phyloP scores from a whole-genome alignment of 2,329 filamentous ascomycete species.

The Gaeumannomyces sp. region DNA sequence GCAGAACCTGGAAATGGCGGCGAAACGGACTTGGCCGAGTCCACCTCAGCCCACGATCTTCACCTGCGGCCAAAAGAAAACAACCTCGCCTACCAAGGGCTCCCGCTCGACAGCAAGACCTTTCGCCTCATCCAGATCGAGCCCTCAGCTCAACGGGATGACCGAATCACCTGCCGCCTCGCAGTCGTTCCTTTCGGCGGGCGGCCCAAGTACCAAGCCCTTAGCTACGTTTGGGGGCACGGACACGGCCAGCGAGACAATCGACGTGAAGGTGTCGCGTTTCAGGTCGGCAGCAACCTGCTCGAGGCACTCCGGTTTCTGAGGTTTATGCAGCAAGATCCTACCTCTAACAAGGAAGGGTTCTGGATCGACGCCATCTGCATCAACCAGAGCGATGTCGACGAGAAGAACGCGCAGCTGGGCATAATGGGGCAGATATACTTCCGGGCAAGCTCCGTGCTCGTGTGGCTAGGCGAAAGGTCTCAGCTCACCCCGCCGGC shows the following conservation, averaged over 20 bases:
- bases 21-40: too few species aligned
- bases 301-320: constrained; percentile 16
- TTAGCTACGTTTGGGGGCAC: constrained; percentile 22
- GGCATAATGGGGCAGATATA: constrained; percentile 20
- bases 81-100: too few species aligned
- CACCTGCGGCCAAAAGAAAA: too few species aligned
- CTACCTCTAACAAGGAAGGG: constrained; percentile 12
- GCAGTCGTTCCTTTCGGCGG: constrained; percentile 14
- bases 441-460: constrained; percentile 15
- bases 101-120: too few species aligned
- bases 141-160: too few species aligned
- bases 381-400: constrained; percentile 18
- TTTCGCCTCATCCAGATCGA: too few species aligned
- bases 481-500: too few species aligned
- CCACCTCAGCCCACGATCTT: too few species aligned
- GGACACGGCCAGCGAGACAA: constrained; percentile 10
- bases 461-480: constrained; percentile 17
- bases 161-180: constrained; percentile 13
- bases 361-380: constrained; percentile 11
- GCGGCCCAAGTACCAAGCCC: constrained; percentile 18
- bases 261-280: constrained; percentile 14
- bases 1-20: too few species aligned
- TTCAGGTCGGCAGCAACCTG: constrained; percentile 15
- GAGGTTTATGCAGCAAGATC: not conserved
- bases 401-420: constrained; percentile 18